Evolutionary conservation across 2,329 filamentous ascomycete genomes (phyloP), one percentile per base, ranked within the genome.

Genomic region (Microcyclospora tardicrescens): DNA sequence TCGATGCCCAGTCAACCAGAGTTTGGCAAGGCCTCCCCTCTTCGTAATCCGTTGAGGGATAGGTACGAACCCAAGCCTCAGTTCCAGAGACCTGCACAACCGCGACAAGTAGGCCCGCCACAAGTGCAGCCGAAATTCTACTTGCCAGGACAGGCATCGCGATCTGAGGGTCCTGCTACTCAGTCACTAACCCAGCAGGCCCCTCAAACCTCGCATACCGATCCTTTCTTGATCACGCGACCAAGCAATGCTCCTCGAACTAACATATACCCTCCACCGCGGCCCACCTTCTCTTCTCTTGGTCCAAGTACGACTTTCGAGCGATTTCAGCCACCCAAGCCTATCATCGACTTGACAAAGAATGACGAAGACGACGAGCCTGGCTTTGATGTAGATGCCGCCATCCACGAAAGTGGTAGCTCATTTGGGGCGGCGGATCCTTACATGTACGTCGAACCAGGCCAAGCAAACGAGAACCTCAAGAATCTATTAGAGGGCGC

Each of bases 401-500:
- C 56, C 2, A 60, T 70, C 16, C 58, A 61, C 11, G 59, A 67
- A 28, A 63, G 69, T 19, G 60, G 61, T 6, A 57, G 65, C 14
- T 56, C 58, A 4, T 76, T 75, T 49, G 71, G 71, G 4, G 63
- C 68, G 0, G 61, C 65, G 12, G 74, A 78, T 47, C 65, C 70
- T 10, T 66, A 68, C 49, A 66, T 65, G 39, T 85, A 82, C 48
- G 76, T 81, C 5, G 81, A 87, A 47, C 75, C 80, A 0, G 66
- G 67, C 41, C 80, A 84, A 56, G 82, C 84, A 10, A 76, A 73
- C 36, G 78, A 79, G 34, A 83, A 89, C 48, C 69, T 91, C 46
- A 91, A 91, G 57, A 81, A 80, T 6, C 60, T 91, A n/a, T 67
- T 91, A 1, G 84, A 89, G 56, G 84, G 82, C 6, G 81, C 81